Conservation (phyloP, 306 rosid species). For the Betula pendula region DNA sequence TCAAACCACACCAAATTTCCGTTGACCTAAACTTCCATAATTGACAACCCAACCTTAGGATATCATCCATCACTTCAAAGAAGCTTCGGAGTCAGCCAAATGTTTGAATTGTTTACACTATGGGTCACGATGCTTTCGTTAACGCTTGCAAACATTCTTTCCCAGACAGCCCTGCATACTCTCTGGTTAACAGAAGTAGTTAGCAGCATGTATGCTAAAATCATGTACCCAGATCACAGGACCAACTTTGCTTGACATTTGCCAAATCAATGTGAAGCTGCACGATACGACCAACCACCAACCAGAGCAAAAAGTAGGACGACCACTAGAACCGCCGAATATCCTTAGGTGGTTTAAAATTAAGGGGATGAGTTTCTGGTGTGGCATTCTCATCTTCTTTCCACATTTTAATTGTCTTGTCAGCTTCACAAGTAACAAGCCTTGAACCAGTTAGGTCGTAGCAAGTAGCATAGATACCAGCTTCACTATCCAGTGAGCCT, state of each 20-base stretch:
- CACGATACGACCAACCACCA: neutral
- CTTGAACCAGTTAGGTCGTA: constrained; percentile 84
- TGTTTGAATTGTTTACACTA: too few species aligned
- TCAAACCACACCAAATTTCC: neutral
- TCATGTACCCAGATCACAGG: neutral
- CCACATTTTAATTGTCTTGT: constrained; percentile 98
- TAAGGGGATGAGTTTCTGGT: constrained; percentile 91
- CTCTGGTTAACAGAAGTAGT: neutral
- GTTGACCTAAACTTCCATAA: neutral
- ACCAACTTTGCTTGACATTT: neutral
- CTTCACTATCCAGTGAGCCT: constrained; percentile 98
- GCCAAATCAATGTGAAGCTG: neutral
- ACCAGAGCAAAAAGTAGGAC: neutral
- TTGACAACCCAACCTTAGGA: too few species aligned
- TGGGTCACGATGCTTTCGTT: too few species aligned
- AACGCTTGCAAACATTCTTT: too few species aligned
- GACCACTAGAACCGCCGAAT: constrained; percentile 68
- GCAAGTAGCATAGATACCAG: constrained; percentile 82
- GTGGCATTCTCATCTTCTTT: constrained; percentile 93
- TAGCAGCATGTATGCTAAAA: neutral
- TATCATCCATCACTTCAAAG: too few species aligned
- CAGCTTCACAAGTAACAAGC: constrained; percentile 88
- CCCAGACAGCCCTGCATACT: neutral
- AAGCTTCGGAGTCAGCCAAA: too few species aligned
- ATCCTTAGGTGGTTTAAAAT: constrained; percentile 86